Base-by-base conservation (phyloP, 352 stramenopile genomes). In the Stephanocyclus meneghinianus region DNA sequence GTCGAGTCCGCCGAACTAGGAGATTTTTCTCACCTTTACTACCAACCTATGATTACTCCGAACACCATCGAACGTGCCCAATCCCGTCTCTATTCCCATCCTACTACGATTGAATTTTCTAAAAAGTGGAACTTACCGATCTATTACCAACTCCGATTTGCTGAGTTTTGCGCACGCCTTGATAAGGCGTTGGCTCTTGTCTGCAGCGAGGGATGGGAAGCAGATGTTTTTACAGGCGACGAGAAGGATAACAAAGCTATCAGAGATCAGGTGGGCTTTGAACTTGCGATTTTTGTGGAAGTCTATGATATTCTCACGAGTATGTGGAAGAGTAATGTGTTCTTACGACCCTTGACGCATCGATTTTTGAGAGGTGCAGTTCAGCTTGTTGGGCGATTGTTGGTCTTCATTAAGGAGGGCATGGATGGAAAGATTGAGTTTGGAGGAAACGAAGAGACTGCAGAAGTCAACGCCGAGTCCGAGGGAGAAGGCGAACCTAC, bases 91-190 rank as follows among this genome's bases (percentile, higher is more conserved):
- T 92, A 91, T 64, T 18, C 45, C 10, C 89, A 94, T 72, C 62
- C 80, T 5, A 88, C 86, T 40, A 94, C 89, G 9, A 76, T 85
- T 26, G 89, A 94, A 50, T 94, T 91, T 83, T 88, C 81, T 8
- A 92, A 91, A 63, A 81, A 81, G 44, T 94, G 89, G 89, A 94
- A 91, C 45, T 67, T 94, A 30, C 87, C 89, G 37, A 92, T 94
- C 56, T 94, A 94, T 66, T 94, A 94, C 65, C 89, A 94, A 53
- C 65, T 94, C 11, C 78, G 89, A 74, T 92, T 92, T 59, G 85
- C 83, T 37, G 89, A 94, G 62, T 90, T 81, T 69, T 91, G 80
- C 48, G 86, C 71, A 60, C 81, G 89, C 53, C 63, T 94, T 21
- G 90, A 94, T 42, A 84, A 81, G 32, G 87, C 89, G 8, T 72